phyloP scores from a whole-genome alignment of 768 basidiomycete species.

The Tylopilus plumbeoviolaceoides region DNA sequence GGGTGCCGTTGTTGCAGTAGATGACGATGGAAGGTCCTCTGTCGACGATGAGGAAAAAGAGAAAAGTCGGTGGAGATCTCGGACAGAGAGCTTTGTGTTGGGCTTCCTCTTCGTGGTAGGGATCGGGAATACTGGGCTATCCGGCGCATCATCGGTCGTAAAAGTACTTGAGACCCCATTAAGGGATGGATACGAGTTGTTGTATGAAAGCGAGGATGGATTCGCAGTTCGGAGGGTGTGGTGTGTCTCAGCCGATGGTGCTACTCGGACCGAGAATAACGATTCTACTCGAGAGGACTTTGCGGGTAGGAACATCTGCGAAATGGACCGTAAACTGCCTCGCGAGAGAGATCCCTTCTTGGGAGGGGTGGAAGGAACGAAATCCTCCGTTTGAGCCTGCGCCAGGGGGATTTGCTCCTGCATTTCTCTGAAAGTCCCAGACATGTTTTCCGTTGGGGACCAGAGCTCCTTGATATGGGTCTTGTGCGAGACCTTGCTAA shows the following conservation, averaged over 20 bases:
- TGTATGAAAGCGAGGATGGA: conserved; percentile 8
- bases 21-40: conserved; percentile 1
- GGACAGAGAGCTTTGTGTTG: conserved; percentile 33
- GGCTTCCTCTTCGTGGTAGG: conserved; percentile 28
- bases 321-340: conserved; percentile 31
- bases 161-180: conserved; percentile 10
- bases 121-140: conserved; percentile 33
- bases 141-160: conserved; percentile 7
- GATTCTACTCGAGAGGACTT: conserved; percentile 28
- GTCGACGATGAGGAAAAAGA: conserved; percentile 24
- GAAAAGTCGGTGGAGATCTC: conserved; percentile 34
- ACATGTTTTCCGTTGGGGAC: conserved; percentile 27
- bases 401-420: conserved; percentile 21
- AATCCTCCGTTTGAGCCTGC: conserved; percentile 11
- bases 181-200: conserved; percentile 28
- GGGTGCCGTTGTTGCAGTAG: conserved; percentile 1
- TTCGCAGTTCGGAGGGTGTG: conserved; percentile 1
- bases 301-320: conserved; percentile 21
- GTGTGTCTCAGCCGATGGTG: conserved; percentile 21
- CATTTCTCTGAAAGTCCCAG: conserved; percentile 25
- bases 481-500: conserved; percentile 34
- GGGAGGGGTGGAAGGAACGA: conserved; percentile 11
- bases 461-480: conserved; percentile 39
- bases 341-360: conserved; percentile 28
- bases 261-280: conserved; percentile 16